phyloP scores from a whole-genome alignment of 768 basidiomycete genomes.

The Mycena albidolilacea region DNA sequence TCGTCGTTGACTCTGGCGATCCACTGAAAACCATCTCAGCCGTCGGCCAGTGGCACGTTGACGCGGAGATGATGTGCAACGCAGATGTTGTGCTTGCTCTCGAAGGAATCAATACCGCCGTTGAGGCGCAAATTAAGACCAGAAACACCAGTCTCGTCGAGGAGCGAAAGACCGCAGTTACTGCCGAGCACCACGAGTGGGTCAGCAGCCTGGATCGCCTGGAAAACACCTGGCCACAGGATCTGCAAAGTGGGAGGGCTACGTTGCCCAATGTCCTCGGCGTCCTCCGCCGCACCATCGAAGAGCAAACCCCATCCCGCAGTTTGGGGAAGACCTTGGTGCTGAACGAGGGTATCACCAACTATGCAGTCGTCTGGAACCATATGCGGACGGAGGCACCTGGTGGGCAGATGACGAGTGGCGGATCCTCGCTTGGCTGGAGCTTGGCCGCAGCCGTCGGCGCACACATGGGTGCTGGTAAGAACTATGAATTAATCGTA shows the following conservation, averaged over 20 bases:
- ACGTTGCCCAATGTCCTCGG: conserved; percentile 67
- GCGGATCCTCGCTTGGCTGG: conserved; percentile 80
- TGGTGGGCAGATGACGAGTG: conserved; percentile 68
- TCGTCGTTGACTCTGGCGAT: conserved; percentile 74
- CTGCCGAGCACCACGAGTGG: conserved; percentile 46
- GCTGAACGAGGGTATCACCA: conserved; percentile 77
- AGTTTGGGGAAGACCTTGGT: conserved; percentile 57
- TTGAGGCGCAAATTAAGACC: conserved; percentile 46
- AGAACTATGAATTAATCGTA: conserved; percentile 67
- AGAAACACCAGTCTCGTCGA: conserved; percentile 30
- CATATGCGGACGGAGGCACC: conserved; percentile 69
- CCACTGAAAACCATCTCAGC: conserved; percentile 63
- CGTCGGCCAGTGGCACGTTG: conserved; percentile 66
- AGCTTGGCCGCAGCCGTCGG: conserved; percentile 77
- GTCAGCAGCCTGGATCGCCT: conserved; percentile 44
- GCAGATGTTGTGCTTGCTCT: conserved; percentile 71
- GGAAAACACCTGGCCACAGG: conserved; percentile 48
- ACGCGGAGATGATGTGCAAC: conserved; percentile 70
- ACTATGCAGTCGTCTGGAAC: conserved; percentile 67
- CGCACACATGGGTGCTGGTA: conserved; percentile 57
- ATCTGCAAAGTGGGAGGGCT: conserved; percentile 37
- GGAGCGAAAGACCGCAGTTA: conserved; percentile 39
- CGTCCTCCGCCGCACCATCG: conserved; percentile 60
- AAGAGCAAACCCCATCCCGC: conserved; percentile 54
- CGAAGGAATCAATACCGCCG: conserved; percentile 59